Conservation (phyloP, 2,329 filamentous ascomycete species). For the Ophiocordyceps australis region DNA sequence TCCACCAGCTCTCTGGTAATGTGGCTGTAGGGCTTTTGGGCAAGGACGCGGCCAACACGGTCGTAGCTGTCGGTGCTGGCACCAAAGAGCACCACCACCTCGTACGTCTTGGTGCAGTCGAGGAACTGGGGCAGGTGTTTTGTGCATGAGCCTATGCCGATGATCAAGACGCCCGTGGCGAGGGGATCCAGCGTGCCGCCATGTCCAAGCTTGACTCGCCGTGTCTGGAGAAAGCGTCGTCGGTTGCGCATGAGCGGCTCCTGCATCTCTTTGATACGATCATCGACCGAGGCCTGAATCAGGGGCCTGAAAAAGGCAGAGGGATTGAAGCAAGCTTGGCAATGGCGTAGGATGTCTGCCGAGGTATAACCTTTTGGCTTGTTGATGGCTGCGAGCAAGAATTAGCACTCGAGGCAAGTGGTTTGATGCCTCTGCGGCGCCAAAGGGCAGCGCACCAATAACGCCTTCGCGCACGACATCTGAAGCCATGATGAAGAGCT, state of each 20-base stretch:
- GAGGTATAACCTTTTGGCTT: slow-evolving; percentile 81
- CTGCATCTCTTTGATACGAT: slow-evolving; percentile 33
- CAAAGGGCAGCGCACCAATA: slow-evolving; percentile 25
- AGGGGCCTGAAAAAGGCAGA: slow-evolving; percentile 66
- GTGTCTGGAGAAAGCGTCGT: slow-evolving; percentile 37
- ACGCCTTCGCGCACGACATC: slow-evolving; percentile 35
- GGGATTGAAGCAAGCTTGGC: slow-evolving; percentile 68
- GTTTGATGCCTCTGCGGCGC: not conserved
- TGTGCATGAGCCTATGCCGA: slow-evolving; percentile 75
- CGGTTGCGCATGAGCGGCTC: slow-evolving; percentile 41
- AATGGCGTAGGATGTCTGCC: slow-evolving; percentile 75
- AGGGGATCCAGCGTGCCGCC: slow-evolving; percentile 90
- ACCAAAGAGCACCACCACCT: slow-evolving; percentile 77
- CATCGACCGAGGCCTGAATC: slow-evolving; percentile 48
- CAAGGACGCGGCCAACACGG: slow-evolving; percentile 64
- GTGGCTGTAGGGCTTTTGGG: slow-evolving; percentile 57
- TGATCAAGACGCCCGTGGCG: slow-evolving; percentile 80
- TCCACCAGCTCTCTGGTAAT: slow-evolving; percentile 67
- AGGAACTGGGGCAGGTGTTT: slow-evolving; percentile 68
- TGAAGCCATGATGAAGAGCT: slow-evolving; percentile 32
- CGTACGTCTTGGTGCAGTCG: slow-evolving; percentile 82
- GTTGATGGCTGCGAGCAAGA: slow-evolving; percentile 51
- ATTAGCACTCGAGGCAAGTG: too few species aligned
- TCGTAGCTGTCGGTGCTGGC: slow-evolving; percentile 90
- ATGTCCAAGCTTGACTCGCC: slow-evolving; percentile 84